Base-by-base conservation (phyloP, 805 yeast species). In the Dipodascus geniculatus region DNA sequence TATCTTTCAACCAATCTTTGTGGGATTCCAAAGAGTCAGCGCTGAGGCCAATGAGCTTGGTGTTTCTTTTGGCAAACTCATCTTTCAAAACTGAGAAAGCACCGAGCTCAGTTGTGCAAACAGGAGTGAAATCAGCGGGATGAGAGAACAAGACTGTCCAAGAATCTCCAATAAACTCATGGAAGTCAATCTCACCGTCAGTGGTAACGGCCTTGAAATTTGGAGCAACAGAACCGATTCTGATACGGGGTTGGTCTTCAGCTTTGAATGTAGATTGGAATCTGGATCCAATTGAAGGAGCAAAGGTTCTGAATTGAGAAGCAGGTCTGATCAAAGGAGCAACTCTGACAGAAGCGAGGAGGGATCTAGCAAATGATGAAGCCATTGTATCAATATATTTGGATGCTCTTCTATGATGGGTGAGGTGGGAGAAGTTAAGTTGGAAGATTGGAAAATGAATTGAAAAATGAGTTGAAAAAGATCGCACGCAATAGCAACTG, bases 61-160 rank as follows among this genome's bases (percentile, higher is more conserved):
- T 86, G 66, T 81, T 80, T 76, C 96, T 82, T 72, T 83, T 76
- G 66, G 83, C 81, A 65, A 89, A 89, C 70, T 89, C 96, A 53
- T 89, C 87, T 74, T 87, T 86, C 72, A 88, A 79, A 63, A 82
- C 79, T 59, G 96, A 89, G 65, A 89, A 90, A 20, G 96, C 96
- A 61, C 96, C 96, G 66, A 89, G 78, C 75, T 89, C 97, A 54
- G 96, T 89, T 65, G 96, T 90, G 72, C 97, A 89, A 54, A 89
- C 96, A 50, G 97, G 97, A 19, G 97, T 89, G 77, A 87, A 90
- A 71, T 89, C 97, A 54, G 89, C 96, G 58, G 97, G 97, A 71
- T 89, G 97, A 23, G 95, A 86, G 74, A 89, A 89, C 65, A 89
- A 75, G 51, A 89, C 82, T 50, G 83, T 82, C 97, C 97, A 89